Percentiles rank a stretch among this genome's conserved stretches.
These are phyloP conservation scores for Saccharomyces hybrid DNA, from an alignment of 1,139 yeast genomes.

Conservation along the genomic window DNA sequence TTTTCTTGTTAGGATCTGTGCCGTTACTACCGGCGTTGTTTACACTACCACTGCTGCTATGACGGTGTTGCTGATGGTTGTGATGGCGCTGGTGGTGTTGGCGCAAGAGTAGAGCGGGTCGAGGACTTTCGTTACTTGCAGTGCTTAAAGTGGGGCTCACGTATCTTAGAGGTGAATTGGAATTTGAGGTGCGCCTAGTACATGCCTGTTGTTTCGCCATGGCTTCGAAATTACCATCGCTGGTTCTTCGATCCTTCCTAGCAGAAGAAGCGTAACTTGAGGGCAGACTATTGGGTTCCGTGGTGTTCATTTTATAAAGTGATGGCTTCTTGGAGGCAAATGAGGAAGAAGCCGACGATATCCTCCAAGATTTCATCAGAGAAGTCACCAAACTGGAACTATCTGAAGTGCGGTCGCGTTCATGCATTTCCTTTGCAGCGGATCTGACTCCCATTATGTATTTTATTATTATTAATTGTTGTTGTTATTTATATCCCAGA, in stretches of 20 bases:
- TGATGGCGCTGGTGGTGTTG: constrained; percentile 6
- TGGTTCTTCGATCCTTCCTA: constrained; percentile 3
- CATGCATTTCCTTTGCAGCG: constrained; percentile 18
- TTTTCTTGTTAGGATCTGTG: constrained; percentile 20
- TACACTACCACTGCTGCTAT: constrained; percentile 11
- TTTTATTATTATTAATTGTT: background rate
- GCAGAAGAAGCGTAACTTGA: constrained; percentile 2
- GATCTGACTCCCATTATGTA: constrained; percentile 15
- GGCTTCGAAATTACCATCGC: constrained; percentile 25
- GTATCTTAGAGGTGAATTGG: constrained; percentile 24
- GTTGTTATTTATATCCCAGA: background rate
- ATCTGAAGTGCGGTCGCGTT: constrained; percentile 13
- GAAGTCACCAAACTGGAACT: constrained; percentile 19
- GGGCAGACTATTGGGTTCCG: constrained; percentile 3
- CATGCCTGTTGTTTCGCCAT: constrained; percentile 22
- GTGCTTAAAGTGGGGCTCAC: constrained; percentile 14
- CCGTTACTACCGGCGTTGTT: constrained; percentile 7
- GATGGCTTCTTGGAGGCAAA: background rate
- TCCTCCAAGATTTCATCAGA: constrained; percentile 27
- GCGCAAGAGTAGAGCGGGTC: constrained; percentile 9
- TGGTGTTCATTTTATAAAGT: background rate
- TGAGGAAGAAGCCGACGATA: constrained; percentile 15
- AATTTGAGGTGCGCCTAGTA: constrained; percentile 15
- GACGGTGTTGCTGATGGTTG: constrained; percentile 12
- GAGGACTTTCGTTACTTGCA: constrained; percentile 14